These are phyloP conservation scores for Apophysomyces ossiformis DNA, from an alignment of 371 early-diverging fungal genomes.

Conservation along the genomic window DNA sequence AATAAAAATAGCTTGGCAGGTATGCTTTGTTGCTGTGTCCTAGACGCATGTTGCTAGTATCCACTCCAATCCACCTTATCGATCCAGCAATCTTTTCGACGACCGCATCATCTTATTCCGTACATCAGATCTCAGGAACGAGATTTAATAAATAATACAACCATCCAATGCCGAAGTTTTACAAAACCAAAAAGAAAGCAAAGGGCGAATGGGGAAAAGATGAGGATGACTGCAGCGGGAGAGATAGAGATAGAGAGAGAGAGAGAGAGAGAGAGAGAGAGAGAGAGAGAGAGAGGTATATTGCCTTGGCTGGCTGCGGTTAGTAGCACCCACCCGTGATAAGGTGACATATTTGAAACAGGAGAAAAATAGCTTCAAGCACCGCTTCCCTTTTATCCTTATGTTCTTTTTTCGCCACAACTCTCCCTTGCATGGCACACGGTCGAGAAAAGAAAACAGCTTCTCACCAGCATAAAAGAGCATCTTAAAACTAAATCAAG, in stretches of 20 bases:
- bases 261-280: not conserved
- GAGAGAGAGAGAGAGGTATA: too few relatives aligned
- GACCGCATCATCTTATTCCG: not conserved
- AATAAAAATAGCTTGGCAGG: slow-evolving; percentile 13
- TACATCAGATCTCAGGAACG: slow-evolving; percentile 3
- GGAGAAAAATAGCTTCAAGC: slow-evolving; percentile 4
- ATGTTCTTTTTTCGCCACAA: not conserved
- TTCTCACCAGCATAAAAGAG: not conserved
- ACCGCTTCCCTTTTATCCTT: slow-evolving; percentile 2
- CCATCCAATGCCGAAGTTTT: not conserved
- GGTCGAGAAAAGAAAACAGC: not conserved
- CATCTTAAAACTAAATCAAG: not conserved
- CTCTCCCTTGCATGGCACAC: not conserved
- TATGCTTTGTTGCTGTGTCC: slow-evolving; percentile 20
- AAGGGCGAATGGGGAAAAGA: not conserved
- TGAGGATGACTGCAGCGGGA: not conserved
- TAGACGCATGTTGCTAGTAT: slow-evolving; percentile 18
- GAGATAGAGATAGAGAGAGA: not conserved
- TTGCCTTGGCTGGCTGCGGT: not conserved
- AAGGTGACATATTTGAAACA: not conserved
- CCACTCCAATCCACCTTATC: not conserved
- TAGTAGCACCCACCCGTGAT: not conserved
- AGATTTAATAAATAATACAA: slow-evolving; percentile 6
- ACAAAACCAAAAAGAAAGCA: not conserved
- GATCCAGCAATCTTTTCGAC: not conserved